These are phyloP conservation scores for Microthlaspi erraticum DNA, from an alignment of 345 rosid species.

Conservation along the genomic window DNA sequence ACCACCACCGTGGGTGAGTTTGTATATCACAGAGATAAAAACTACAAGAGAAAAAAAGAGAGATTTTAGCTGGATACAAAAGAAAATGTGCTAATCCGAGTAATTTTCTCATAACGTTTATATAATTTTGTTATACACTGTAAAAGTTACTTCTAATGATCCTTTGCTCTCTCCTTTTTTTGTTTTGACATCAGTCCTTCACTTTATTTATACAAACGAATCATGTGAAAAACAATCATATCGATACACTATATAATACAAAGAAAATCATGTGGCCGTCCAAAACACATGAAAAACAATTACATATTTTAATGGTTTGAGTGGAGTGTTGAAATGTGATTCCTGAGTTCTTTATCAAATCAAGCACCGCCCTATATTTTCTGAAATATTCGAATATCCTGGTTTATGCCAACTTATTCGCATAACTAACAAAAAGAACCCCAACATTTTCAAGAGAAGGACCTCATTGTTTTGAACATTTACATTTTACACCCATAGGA, in stretches of 20 bases:
- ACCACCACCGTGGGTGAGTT: neutral
- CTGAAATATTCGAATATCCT: slow-evolving; percentile 32
- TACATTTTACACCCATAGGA: slow-evolving; percentile 17
- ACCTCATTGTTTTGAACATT: neutral
- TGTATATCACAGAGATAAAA: neutral
- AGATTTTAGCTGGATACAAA: neutral
- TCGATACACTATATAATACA: neutral
- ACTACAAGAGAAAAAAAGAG: neutral
- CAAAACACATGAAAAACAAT: slow-evolving; percentile 13
- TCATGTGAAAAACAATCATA: neutral
- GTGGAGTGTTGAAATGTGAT: slow-evolving; percentile 21
- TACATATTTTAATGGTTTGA: neutral
- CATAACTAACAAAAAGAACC: slow-evolving; percentile 15
- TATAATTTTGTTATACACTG: neutral
- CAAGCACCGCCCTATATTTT: slow-evolving; percentile 11
- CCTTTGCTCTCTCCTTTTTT: too few species aligned
- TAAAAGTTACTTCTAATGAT: too few species aligned
- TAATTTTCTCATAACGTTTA: too few species aligned
- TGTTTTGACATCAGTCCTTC: neutral
- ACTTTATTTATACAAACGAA: neutral
- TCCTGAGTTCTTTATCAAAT: neutral
- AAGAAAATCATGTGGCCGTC: slow-evolving; percentile 7
- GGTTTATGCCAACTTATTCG: slow-evolving; percentile 20
- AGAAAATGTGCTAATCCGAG: too few species aligned
- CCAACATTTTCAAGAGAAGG: neutral